Conservation (phyloP, 1,139 yeast species). For the Barnettozyma hawaiiensis region DNA sequence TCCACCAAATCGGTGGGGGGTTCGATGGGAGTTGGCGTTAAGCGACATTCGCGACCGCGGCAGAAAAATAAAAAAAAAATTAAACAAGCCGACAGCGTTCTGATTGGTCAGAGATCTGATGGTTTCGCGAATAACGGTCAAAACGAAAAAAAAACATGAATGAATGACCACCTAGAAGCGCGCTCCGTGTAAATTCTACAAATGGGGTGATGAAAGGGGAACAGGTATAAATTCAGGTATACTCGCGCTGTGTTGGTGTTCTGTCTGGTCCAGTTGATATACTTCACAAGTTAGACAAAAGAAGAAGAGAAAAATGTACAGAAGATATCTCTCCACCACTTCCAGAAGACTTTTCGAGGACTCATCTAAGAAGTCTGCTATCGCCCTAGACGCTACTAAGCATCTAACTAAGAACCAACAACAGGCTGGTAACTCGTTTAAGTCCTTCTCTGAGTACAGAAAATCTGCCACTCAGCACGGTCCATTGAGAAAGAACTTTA, state of each 20-base stretch:
- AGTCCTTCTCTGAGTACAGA: slow-evolving; percentile 25
- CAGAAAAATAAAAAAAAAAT: too few species aligned
- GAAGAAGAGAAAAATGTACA: slow-evolving; percentile 8
- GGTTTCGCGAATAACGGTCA: slow-evolving; percentile 1
- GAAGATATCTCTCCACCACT: slow-evolving; percentile 16
- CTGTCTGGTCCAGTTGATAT: too few species aligned
- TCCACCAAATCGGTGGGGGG: too few species aligned
- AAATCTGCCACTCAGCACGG: slow-evolving; percentile 26
- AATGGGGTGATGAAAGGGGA: not conserved
- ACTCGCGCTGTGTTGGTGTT: too few species aligned
- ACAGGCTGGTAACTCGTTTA: slow-evolving; percentile 22
- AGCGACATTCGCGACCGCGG: too few species aligned
- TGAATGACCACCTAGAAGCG: not conserved
- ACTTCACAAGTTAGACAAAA: too few species aligned
- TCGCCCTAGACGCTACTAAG: slow-evolving; percentile 15
- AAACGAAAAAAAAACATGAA: not conserved
- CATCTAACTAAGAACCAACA: slow-evolving; percentile 6
- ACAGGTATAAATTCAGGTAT: not conserved
- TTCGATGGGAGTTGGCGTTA: too few species aligned
- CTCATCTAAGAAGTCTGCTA: slow-evolving; percentile 20
- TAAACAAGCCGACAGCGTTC: too few species aligned
- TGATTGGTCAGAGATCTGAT: slow-evolving; percentile 3
- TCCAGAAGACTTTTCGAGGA: slow-evolving; percentile 15
- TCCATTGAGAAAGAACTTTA: slow-evolving; percentile 21
- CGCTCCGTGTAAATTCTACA: not conserved